These are phyloP conservation scores for Fusarium multiceps DNA, from an alignment of 2,329 filamentous ascomycete genomes.

Conservation along the genomic window DNA sequence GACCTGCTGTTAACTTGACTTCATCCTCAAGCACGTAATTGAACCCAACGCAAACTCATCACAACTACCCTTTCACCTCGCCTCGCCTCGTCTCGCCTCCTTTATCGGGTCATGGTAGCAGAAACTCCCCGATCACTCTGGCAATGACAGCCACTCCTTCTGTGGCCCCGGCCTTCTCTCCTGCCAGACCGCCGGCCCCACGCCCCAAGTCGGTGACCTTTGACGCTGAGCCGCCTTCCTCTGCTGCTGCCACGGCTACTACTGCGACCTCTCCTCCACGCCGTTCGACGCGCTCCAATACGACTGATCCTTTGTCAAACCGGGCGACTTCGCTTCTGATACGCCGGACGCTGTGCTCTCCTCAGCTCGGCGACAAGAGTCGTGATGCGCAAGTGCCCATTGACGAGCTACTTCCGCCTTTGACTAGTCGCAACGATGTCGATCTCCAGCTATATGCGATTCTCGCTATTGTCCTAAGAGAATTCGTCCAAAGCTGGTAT, in stretches of 20 bases:
- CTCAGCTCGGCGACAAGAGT: constrained; percentile 70
- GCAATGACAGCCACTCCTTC: constrained; percentile 47
- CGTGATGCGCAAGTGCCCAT: constrained; percentile 65
- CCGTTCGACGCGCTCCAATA: constrained; percentile 49
- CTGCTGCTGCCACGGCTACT: constrained; percentile 29
- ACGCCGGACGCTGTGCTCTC: constrained; percentile 84
- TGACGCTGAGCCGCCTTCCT: constrained; percentile 40
- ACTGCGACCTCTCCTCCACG: constrained; percentile 41
- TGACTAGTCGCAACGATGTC: constrained; percentile 94
- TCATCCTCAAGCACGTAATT: constrained; percentile 9
- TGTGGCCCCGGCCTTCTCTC: constrained; percentile 37
- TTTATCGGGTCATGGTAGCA: constrained; percentile 44
- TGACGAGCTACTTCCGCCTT: constrained; percentile 84
- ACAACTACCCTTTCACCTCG: neutral
- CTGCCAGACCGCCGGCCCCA: constrained; percentile 38
- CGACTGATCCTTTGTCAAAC: constrained; percentile 72
- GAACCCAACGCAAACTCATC: constrained; percentile 6
- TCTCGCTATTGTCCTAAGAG: constrained; percentile 87
- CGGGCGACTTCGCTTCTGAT: constrained; percentile 84
- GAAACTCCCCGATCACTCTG: constrained; percentile 30
- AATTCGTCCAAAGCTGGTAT: constrained; percentile 96
- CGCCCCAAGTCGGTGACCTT: constrained; percentile 41
- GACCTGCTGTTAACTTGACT: constrained; percentile 41
- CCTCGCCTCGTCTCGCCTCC: neutral
- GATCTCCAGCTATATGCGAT: constrained; percentile 94